Conservation (phyloP, 2,329 filamentous ascomycete genomes). For the Celoporthe dispersa region DNA sequence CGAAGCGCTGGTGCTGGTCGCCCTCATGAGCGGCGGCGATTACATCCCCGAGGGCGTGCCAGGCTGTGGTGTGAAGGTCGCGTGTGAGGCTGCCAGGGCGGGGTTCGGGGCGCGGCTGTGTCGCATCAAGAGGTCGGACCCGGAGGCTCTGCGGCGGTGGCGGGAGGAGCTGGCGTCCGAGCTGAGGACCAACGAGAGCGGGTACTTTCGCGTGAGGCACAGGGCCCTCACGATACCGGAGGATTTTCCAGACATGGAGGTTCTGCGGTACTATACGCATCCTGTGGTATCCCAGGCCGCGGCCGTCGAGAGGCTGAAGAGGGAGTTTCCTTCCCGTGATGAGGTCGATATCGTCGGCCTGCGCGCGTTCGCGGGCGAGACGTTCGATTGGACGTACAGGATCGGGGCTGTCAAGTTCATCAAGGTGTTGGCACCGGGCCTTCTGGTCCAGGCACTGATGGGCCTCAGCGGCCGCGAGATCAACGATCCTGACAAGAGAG, state of each 20-base stretch:
- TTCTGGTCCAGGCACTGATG: slow-evolving; percentile 68
- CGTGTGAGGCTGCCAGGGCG: slow-evolving; percentile 86
- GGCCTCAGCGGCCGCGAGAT: slow-evolving; percentile 30
- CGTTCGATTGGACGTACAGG: slow-evolving; percentile 84
- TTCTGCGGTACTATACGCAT: slow-evolving; percentile 85
- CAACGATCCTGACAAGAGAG: slow-evolving; percentile 40
- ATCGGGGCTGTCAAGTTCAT: slow-evolving; percentile 85
- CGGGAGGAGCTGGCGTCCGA: slow-evolving; percentile 73
- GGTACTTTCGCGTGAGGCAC: slow-evolving; percentile 78
- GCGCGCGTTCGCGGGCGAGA: slow-evolving; percentile 74
- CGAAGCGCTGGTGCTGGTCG: slow-evolving; percentile 91
- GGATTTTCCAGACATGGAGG: slow-evolving; percentile 77
- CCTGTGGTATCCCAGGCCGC: slow-evolving; percentile 74
- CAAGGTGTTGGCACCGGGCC: slow-evolving; percentile 74
- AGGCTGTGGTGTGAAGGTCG: slow-evolving; percentile 84
- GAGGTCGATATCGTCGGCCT: slow-evolving; percentile 69
- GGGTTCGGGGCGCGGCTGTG: slow-evolving; percentile 83
- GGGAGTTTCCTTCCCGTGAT: slow-evolving; percentile 62
- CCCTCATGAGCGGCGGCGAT: slow-evolving; percentile 93
- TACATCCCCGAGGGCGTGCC: slow-evolving; percentile 88
- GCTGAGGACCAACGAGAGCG: slow-evolving; percentile 80
- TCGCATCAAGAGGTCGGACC: slow-evolving; percentile 63
- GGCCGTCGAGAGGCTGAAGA: slow-evolving; percentile 58
- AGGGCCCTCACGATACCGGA: slow-evolving; percentile 76
- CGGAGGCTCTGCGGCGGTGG: slow-evolving; percentile 68